phyloP scores from a whole-genome alignment of 2,329 filamentous ascomycete genomes.

The Hirsutella rhossiliensis region DNA sequence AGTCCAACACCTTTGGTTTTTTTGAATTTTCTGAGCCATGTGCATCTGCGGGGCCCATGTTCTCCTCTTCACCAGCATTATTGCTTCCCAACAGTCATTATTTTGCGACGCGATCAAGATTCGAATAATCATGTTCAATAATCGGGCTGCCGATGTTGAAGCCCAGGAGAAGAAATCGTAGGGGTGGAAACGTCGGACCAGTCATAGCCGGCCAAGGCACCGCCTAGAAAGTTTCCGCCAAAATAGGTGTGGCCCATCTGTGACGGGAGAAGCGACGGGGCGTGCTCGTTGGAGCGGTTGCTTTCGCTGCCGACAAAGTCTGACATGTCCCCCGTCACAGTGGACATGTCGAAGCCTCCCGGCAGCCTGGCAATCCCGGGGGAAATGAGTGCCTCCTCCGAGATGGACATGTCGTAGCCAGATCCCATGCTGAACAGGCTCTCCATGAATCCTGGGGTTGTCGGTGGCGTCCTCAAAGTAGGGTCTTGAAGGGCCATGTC shows the following conservation, averaged over 20 bases:
- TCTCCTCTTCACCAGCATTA: no score
- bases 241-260: constrained; percentile 31
- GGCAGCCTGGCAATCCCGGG: constrained; percentile 33
- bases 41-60: no score
- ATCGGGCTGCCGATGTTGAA: background rate
- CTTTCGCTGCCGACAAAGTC: constrained; percentile 30
- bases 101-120: background rate
- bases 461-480: constrained; percentile 40
- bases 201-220: constrained; percentile 33
- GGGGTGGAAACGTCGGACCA: constrained; percentile 34
- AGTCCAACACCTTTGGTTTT: no score
- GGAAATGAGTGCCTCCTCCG: constrained; percentile 37
- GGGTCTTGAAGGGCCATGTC: constrained; percentile 24
- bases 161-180: constrained; percentile 10
- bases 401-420: constrained; percentile 23
- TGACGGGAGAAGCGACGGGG: constrained; percentile 32
- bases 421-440: constrained; percentile 28
- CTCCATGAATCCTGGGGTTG: constrained; percentile 35
- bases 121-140: background rate
- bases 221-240: constrained; percentile 15
- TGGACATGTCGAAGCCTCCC: constrained; percentile 31
- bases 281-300: constrained; percentile 26
- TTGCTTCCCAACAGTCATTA: background rate
- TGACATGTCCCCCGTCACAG: constrained; percentile 27
- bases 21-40: no score